A percentile compares a stretch with the other conserved stretches of the same genome.
phyloP scores from a whole-genome alignment of 257 asterid genomes.

The Fraxinus americana region DNA sequence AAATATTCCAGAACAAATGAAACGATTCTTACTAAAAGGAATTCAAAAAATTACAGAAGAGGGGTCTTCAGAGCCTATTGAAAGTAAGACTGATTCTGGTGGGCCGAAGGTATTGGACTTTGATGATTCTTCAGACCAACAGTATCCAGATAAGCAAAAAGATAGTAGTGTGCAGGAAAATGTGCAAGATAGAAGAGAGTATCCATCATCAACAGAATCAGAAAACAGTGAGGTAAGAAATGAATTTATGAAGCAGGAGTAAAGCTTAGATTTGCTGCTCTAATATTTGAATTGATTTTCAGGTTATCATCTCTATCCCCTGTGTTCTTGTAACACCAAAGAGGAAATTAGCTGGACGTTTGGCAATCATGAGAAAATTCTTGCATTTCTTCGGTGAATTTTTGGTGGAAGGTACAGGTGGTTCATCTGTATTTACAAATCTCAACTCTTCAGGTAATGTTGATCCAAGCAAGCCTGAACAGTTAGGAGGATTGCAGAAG shows the following conservation, averaged over 20 bases:
- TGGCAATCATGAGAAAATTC: conserved; percentile 68
- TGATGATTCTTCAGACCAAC: conserved; percentile 50
- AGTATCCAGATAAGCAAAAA: conserved; percentile 43
- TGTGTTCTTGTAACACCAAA: conserved; percentile 93
- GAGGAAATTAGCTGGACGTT: conserved; percentile 89
- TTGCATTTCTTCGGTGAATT: conserved; percentile 81
- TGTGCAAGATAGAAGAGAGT: conserved; percentile 60
- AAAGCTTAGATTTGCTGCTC: conserved; percentile 20
- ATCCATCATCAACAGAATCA: conserved; percentile 53
- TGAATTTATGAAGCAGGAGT: conserved; percentile 26
- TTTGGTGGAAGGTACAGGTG: conserved; percentile 94
- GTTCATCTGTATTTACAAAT: conserved; percentile 69
- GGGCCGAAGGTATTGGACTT: conserved; percentile 43
- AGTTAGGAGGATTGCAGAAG: conserved; percentile 57
- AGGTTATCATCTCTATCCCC: conserved; percentile 79
- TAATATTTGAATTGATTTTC: conserved; percentile 39
- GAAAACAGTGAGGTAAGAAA: conserved; percentile 75
- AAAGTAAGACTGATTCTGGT: conserved; percentile 60
- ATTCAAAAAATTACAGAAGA: conserved; percentile 79
- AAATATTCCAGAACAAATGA: conserved; percentile 76
- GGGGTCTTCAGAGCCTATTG: conserved; percentile 57
- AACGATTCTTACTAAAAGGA: conserved; percentile 74
- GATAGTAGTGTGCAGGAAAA: conserved; percentile 59
- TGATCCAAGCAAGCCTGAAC: conserved; percentile 59
- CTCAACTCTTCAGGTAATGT: conserved; percentile 57